Evolutionary conservation across 192 early-diverging fungal species (phyloP).

Genomic region (Backusella tarrabulga): DNA sequence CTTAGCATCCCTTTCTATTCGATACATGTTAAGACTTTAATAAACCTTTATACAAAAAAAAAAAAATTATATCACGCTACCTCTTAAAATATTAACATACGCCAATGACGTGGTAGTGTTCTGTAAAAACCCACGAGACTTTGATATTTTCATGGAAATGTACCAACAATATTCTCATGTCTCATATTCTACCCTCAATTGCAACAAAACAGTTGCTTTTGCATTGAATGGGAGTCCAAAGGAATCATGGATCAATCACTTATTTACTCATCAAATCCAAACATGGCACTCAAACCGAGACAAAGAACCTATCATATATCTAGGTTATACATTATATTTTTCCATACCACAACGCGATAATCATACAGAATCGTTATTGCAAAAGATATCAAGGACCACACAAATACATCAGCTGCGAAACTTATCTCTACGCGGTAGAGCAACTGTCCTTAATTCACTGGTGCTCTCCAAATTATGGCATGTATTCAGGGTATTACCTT

Average conservation of each 20-base stretch:
- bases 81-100: no score
- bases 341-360: background rate
- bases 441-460: no score
- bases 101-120: no score
- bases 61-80: no score
- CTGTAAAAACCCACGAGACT: background rate
- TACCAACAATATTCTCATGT: slow-evolving; percentile 1
- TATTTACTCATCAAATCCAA: no score
- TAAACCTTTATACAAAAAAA: no score
- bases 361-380: background rate
- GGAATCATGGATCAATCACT: background rate
- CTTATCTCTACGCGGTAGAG: no score
- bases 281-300: background rate
- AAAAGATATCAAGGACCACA: background rate
- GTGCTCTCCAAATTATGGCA: no score
- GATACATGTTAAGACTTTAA: no score
- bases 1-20: no score
- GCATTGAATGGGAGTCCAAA: background rate
- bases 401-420: no score
- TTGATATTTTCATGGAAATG: background rate
- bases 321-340: slow-evolving; percentile 15
- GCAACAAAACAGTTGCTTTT: slow-evolving; percentile 25
- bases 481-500: no score
- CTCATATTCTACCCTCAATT: slow-evolving; percentile 23
- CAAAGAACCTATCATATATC: background rate